Base-by-base conservation (phyloP, 176 grass and related monocot genomes). In the Echinochloa phyllopogon region DNA sequence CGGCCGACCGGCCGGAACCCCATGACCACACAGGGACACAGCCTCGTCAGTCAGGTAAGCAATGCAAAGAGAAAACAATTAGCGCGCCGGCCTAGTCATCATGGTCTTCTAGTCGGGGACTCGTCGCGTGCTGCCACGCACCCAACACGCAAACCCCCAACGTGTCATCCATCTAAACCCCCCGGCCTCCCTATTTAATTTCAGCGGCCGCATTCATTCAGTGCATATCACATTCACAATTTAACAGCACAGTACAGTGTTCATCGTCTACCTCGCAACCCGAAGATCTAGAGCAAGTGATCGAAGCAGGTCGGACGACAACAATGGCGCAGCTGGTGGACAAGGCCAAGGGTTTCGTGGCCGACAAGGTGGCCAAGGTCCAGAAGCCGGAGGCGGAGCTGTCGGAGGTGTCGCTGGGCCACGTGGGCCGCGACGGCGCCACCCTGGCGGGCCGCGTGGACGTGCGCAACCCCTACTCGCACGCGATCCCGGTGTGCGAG, bases 371-470 rank as follows among this genome's bases (percentile, higher is more conserved):
- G 42, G 65, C 88, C 5, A 24, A 65, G 3, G 23, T 93, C 29
- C 18, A 60, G 88, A 96, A 96, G 80, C 94, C 94, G 10, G 94
- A 96, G 83, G 94, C 94, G 21, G 79, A 85, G 27, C 88, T 95
- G 8, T 42, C 76, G 0, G 91, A 91, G 59, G 21, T 96, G 65
- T 76, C 91, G 37, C 64, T 96, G 61, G 70, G 86, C 3, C 38
- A 85, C 65, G 65, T 93, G 1, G 89, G 83, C 12, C 80, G 80
- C 37, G 94, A 87, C 76, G 87, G 80, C 23, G 91, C 83, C 29
- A 91, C 60, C 16, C 87, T 96, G 15, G 33, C 60, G 23, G 76
- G 91, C 9, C 77, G 61, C 16, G 43, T 93, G 0, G 84, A 91
- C 42, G 65, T 96, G 63, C 60, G 75, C 83, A 93, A 96, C 88